phyloP scores from a whole-genome alignment of 2,329 filamentous ascomycete species.

The Phoma sp. region DNA sequence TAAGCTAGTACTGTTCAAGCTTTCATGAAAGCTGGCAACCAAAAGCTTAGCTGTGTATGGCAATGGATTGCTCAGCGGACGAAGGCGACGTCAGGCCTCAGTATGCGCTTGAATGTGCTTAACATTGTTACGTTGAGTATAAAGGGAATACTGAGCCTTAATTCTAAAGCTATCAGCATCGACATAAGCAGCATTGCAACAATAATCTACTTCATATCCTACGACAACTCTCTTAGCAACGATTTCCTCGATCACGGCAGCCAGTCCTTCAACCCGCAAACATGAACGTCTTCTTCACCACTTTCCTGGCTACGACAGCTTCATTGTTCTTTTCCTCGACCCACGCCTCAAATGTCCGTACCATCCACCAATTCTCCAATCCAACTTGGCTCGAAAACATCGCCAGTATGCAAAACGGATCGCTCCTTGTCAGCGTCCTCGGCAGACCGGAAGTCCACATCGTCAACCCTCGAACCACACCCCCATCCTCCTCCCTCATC shows the following conservation, averaged over 20 bases:
- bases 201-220: background rate
- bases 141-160: background rate
- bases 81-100: background rate
- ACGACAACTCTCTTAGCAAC: too few relatives aligned
- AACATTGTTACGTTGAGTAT: background rate
- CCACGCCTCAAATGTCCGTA: slow-evolving; percentile 9
- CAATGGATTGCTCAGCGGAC: background rate
- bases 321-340: background rate
- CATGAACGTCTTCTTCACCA: background rate
- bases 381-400: slow-evolving; percentile 49
- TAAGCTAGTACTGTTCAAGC: background rate
- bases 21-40: background rate
- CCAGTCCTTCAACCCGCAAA: background rate
- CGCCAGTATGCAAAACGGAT: slow-evolving; percentile 44
- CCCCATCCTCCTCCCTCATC: slow-evolving; percentile 26
- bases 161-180: background rate
- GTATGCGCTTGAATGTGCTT: background rate
- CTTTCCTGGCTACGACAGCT: background rate
- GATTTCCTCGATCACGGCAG: background rate
- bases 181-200: background rate
- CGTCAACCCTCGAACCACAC: slow-evolving; percentile 37
- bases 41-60: background rate
- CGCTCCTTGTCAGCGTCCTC: slow-evolving; percentile 45
- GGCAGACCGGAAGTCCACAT: slow-evolving; percentile 42
- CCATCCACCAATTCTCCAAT: slow-evolving; percentile 34